phyloP scores from a whole-genome alignment of 768 basidiomycete genomes.

The Panaeolus cyanescens region DNA sequence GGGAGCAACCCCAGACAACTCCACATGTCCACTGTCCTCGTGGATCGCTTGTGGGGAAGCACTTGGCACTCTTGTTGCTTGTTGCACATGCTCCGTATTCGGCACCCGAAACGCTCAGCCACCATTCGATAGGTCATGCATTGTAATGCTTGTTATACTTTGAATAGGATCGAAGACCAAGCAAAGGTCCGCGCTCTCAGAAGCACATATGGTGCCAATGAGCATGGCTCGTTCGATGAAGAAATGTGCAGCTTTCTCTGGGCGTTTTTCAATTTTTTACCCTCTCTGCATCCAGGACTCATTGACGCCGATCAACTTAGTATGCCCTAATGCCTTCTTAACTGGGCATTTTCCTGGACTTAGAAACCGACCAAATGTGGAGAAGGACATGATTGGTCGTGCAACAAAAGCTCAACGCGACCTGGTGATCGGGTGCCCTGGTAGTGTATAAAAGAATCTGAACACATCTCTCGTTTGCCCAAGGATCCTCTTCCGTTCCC shows the following conservation, averaged over 20 bases:
- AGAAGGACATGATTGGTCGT: neutral
- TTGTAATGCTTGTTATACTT: neutral
- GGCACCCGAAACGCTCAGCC: slow-evolving; percentile 1
- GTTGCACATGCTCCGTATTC: neutral
- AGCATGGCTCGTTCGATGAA: neutral
- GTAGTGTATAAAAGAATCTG: neutral
- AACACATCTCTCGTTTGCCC: neutral
- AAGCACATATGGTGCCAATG: neutral
- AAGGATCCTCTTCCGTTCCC: neutral
- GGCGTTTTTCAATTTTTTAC: neutral
- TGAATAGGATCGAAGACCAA: neutral
- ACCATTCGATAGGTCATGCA: neutral
- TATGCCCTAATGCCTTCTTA: neutral
- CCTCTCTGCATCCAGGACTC: neutral
- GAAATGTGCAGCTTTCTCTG: neutral
- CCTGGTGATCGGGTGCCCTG: neutral
- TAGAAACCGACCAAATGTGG: neutral
- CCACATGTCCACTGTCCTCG: neutral
- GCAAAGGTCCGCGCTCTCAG: neutral
- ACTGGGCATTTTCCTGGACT: neutral
- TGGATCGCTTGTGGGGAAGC: slow-evolving; percentile 1
- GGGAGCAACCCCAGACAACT: neutral
- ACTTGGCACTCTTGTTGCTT: neutral
- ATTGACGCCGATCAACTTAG: neutral
- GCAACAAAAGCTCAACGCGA: neutral